phyloP scores from a whole-genome alignment of 129 eudicot genomes.

The Heracleum sosnowskyi region DNA sequence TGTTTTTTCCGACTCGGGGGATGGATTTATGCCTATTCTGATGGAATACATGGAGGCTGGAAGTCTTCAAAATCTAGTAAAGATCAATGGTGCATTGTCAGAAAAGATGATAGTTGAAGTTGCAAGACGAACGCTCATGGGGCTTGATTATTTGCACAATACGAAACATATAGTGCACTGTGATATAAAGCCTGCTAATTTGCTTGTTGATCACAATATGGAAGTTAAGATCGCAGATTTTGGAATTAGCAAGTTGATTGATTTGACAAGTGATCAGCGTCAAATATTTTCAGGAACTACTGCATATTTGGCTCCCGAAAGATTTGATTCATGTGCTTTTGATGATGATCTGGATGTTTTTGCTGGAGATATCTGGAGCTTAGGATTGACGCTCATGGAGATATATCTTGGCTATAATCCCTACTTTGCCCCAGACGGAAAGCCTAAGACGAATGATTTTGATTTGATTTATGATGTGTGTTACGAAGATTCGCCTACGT shows the following conservation, averaged over 20 bases:
- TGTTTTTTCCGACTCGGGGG: neutral
- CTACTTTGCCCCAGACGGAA: neutral
- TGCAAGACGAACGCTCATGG: slow-evolving; percentile 1
- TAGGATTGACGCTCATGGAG: slow-evolving; percentile 12
- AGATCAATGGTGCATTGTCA: slow-evolving; percentile 1
- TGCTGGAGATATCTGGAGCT: slow-evolving; percentile 16
- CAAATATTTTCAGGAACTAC: neutral
- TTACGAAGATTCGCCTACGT: neutral
- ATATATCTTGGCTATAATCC: neutral
- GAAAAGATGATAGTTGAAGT: slow-evolving; percentile 2
- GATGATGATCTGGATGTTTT: neutral
- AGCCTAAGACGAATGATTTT: neutral
- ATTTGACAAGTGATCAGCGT: neutral
- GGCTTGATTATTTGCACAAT: slow-evolving; percentile 2
- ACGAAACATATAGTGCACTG: slow-evolving; percentile 9
- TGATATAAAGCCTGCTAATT: slow-evolving; percentile 13
- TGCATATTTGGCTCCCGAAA: slow-evolving; percentile 11
- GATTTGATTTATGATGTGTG: slow-evolving; percentile 8
- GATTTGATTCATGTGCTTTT: neutral
- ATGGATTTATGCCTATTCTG: neutral
- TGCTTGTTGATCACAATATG: neutral
- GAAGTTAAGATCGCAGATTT: slow-evolving; percentile 16
- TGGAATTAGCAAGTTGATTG: slow-evolving; percentile 9
- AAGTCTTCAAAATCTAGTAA: neutral
- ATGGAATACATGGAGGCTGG: slow-evolving; percentile 6